Evolutionary conservation across 306 rosid genomes (phyloP).

Genomic region (Casuarina equisetifolia): DNA sequence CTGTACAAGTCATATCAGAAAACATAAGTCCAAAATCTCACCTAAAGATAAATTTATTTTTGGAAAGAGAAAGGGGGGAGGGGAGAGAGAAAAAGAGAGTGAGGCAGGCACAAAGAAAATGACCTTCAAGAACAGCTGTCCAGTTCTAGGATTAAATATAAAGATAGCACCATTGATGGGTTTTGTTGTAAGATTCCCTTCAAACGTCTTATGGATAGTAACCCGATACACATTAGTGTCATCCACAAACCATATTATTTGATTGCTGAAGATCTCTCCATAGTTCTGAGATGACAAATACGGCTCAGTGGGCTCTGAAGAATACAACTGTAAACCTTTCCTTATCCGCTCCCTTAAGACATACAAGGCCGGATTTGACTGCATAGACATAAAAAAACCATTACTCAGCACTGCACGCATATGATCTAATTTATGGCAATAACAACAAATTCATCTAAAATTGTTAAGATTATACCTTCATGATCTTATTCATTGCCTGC

Average conservation of each 20-base stretch:
- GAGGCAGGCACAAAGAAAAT: slow-evolving; percentile 17
- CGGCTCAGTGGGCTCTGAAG: slow-evolving; percentile 99
- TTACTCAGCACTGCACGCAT: slow-evolving; percentile 8
- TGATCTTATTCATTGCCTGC: slow-evolving; percentile 99
- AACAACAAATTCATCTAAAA: slow-evolving; percentile 4
- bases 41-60: no score
- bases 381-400: slow-evolving; percentile 34
- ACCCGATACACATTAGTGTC: slow-evolving; percentile 99
- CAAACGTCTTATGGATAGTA: slow-evolving; percentile 96
- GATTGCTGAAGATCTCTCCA: slow-evolving; percentile 99
- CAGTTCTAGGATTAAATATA: slow-evolving; percentile 97
- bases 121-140: slow-evolving; percentile 93
- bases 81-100: not conserved
- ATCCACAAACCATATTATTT: slow-evolving; percentile 99
- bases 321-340: slow-evolving; percentile 95
- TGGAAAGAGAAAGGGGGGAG: no score
- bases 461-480: slow-evolving; percentile 59
- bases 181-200: slow-evolving; percentile 97
- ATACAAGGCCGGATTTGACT: slow-evolving; percentile 99
- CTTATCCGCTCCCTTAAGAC: slow-evolving; percentile 98
- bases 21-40: slow-evolving; percentile 12
- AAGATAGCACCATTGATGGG: slow-evolving; percentile 98
- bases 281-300: slow-evolving; percentile 96
- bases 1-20: slow-evolving; percentile 41
- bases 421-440: slow-evolving; percentile 2